phyloP scores from a whole-genome alignment of 2,329 filamentous ascomycete species.

The Zelopaecilomyces penicillatus region DNA sequence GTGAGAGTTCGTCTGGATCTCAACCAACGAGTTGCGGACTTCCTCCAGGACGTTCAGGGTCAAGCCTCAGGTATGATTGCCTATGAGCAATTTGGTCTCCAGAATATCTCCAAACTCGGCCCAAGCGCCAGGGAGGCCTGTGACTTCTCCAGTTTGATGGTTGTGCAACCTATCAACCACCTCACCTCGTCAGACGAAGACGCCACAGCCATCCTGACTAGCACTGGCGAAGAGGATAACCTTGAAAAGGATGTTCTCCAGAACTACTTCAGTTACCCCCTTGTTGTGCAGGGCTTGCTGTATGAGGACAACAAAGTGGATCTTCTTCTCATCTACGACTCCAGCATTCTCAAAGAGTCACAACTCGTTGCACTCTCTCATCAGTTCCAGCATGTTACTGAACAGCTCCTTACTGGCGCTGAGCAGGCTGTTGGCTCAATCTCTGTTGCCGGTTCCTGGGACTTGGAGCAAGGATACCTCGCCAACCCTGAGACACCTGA shows the following conservation, averaged over 20 bases:
- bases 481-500: too few relatives aligned
- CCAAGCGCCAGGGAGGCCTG: conserved; percentile 3
- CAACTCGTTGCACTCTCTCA: background rate
- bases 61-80: conserved; percentile 4
- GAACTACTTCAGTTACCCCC: conserved; percentile 2
- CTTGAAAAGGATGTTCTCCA: background rate
- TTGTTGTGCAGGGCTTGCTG: background rate
- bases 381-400: background rate
- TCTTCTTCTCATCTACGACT: background rate
- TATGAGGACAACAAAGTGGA: background rate
- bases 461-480: background rate
- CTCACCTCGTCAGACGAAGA: background rate
- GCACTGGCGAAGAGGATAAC: background rate
- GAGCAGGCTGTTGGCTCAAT: background rate
- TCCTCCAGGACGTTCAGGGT: conserved; percentile 1
- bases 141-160: conserved; percentile 1
- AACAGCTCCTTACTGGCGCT: background rate
- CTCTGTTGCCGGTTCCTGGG: background rate
- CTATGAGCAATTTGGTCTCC: conserved; percentile 3
- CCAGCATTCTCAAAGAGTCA: background rate
- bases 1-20: conserved; percentile 1
- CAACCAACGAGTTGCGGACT: background rate
- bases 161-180: conserved; percentile 2
- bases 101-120: background rate
- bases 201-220: background rate